These are phyloP conservation scores for Candida sithepensis DNA, from an alignment of 805 yeast species.

Conservation along the genomic window DNA sequence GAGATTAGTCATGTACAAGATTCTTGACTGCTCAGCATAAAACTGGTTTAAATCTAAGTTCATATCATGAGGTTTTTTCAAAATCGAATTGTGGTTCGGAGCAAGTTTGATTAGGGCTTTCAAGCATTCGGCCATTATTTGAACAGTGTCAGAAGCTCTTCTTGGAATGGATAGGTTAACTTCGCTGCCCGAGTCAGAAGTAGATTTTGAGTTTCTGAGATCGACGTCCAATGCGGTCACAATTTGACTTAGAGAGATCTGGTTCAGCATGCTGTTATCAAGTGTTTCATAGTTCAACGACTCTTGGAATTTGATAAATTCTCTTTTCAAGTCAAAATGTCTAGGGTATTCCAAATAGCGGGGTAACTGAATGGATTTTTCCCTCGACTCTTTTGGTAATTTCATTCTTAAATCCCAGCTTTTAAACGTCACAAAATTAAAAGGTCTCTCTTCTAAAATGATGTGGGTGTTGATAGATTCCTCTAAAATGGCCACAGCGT, in stretches of 20 bases:
- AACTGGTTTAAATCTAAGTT: constrained; percentile 70
- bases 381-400: constrained; percentile 77
- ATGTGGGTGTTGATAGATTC: constrained; percentile 42
- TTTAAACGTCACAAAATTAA: constrained; percentile 63
- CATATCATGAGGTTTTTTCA: constrained; percentile 73
- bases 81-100: constrained; percentile 48
- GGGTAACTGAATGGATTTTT: constrained; percentile 68
- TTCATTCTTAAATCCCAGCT: constrained; percentile 73
- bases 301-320: constrained; percentile 67
- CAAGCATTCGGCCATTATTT: constrained; percentile 41
- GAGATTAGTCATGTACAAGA: constrained; percentile 74
- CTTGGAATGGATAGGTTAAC: constrained; percentile 31
- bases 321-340: constrained; percentile 71
- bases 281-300: constrained; percentile 52
- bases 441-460: constrained; percentile 42
- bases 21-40: constrained; percentile 66
- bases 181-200: constrained; percentile 8
- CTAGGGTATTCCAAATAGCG: constrained; percentile 71
- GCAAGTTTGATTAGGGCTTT: constrained; percentile 45
- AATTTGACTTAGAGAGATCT: constrained; percentile 17
- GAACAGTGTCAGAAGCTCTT: constrained; percentile 45
- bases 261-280: constrained; percentile 29
- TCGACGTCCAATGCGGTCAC: constrained; percentile 20
- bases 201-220: constrained; percentile 16
- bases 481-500: constrained; percentile 58